These are phyloP conservation scores for Lentinula lateritia DNA, from an alignment of 768 basidiomycete species.

Conservation along the genomic window DNA sequence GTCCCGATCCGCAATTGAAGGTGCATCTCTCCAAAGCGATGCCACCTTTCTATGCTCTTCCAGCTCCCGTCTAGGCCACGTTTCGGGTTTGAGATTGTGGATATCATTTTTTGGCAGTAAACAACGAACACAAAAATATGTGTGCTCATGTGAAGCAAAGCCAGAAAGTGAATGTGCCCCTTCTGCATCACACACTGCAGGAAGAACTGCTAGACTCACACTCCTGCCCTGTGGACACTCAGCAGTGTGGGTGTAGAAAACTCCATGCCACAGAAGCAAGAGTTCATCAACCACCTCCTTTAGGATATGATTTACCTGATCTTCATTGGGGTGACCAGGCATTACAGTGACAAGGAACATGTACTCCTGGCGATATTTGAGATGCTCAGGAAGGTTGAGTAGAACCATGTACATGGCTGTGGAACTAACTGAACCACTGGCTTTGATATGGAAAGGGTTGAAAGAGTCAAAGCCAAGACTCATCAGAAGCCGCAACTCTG, in stretches of 20 bases:
- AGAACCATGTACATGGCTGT: conserved; percentile 19
- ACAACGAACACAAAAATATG: not conserved
- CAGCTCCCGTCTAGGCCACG: conserved; percentile 9
- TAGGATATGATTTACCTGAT: conserved; percentile 29
- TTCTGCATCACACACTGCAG: conserved; percentile 29
- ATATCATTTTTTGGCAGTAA: conserved; percentile 8
- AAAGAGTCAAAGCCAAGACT: conserved; percentile 10
- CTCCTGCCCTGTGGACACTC: conserved; percentile 16
- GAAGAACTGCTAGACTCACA: conserved; percentile 23
- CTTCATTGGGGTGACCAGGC: conserved; percentile 28
- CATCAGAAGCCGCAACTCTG: conserved; percentile 7
- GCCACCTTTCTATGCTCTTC: conserved; percentile 12
- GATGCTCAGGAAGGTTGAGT: conserved; percentile 29
- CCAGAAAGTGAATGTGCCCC: conserved; percentile 22
- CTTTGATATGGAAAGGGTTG: conserved; percentile 9
- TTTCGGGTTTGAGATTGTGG: conserved; percentile 10
- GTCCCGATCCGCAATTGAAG: not conserved
- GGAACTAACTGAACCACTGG: conserved; percentile 7
- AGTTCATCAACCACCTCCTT: conserved; percentile 29
- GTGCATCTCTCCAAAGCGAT: conserved; percentile 13
- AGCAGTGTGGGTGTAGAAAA: conserved; percentile 5
- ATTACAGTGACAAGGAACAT: conserved; percentile 37
- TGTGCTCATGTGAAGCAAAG: conserved; percentile 1
- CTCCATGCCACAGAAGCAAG: conserved; percentile 25
- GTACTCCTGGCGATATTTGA: conserved; percentile 30